Percentiles rank a stretch among this genome's conserved stretches.
Evolutionary conservation across 2,329 filamentous ascomycete genomes (phyloP).

Genomic region (Cladosporium sp.): DNA sequence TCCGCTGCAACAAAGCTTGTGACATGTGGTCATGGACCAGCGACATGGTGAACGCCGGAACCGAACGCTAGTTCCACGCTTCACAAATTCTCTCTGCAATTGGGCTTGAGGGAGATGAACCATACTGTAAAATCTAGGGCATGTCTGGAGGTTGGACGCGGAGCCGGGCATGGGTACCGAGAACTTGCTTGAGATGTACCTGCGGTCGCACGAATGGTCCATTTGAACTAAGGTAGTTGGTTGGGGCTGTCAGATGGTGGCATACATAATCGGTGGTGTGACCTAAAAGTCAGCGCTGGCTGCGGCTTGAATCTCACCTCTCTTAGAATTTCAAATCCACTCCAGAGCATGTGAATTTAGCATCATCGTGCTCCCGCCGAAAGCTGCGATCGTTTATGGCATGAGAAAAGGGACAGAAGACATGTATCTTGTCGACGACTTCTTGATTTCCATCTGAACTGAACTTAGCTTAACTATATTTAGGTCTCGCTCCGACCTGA

Average conservation of each 20-base stretch:
- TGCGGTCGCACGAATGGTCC: no score
- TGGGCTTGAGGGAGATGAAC: not conserved
- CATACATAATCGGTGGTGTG: not conserved
- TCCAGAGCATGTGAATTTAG: not conserved
- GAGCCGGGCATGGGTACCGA: not conserved
- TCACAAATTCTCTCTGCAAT: not conserved
- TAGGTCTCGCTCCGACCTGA: not conserved
- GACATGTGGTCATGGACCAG: not conserved
- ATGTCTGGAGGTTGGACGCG: not conserved
- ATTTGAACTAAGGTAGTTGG: not conserved
- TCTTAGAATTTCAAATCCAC: not conserved
- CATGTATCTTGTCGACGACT: not conserved
- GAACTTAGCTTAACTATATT: not conserved
- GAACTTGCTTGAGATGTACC: not conserved
- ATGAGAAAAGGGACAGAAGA: not conserved
- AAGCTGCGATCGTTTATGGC: not conserved
- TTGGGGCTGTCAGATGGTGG: not conserved
- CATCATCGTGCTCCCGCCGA: not conserved
- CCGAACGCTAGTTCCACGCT: not conserved
- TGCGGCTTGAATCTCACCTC: not conserved
- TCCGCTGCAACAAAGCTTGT: not conserved
- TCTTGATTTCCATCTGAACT: not conserved
- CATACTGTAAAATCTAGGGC: not conserved
- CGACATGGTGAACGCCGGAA: not conserved
- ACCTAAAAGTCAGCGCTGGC: not conserved